Evolutionary conservation across 2,329 filamentous ascomycete species (phyloP), one percentile per base, ranked within the genome.

Genomic region (Hansfordia pulvinata): DNA sequence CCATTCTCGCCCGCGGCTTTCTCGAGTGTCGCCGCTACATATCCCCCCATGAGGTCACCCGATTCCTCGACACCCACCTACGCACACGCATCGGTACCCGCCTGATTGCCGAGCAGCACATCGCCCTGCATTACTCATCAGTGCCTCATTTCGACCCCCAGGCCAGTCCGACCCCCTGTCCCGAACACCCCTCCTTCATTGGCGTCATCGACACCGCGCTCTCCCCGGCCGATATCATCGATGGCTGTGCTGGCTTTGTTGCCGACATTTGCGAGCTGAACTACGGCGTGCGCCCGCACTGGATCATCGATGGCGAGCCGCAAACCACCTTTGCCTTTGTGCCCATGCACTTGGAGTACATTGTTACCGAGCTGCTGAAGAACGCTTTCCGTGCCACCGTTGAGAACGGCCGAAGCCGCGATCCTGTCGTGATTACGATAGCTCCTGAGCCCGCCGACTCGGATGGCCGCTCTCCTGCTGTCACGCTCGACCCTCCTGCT

Each of bases 241-340:
- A 86, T 39, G 69, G 72, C 6, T 96, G 88, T 53, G 86, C 86
- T 27, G 76, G 77, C 32, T 92, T 90, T 34, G 90, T 98, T 0
- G 83, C 82, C 20, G 90, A 96, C 45, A 93, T 96, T 34, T 96
- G 88, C 57, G 90, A 96, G 59, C 67, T 94, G 19, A 88, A 90
- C 35, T 98, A 98, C 46, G 90, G 90, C 27, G 74, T 92, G 2
- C 72, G 90, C 0, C 90, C 90, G 0, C 68, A 65, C 3, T 66
- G 93, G 42, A 58, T 76, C 24, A 78, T 98, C 42, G 80, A 86
- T 38, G 90, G 90, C 36, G 78, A 92, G 47, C 76, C 80, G 0
- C 76, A 80, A 27, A 84, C 86, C n/a, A 77, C 75, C 0, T 93
- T 98, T 46, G 85, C 88, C 12, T 90, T 92, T 44, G 77, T 98